Evolutionary conservation across 176 grass and related monocot genomes (phyloP), one percentile per base, ranked within the genome.

Genomic region (Eleusine indica): DNA sequence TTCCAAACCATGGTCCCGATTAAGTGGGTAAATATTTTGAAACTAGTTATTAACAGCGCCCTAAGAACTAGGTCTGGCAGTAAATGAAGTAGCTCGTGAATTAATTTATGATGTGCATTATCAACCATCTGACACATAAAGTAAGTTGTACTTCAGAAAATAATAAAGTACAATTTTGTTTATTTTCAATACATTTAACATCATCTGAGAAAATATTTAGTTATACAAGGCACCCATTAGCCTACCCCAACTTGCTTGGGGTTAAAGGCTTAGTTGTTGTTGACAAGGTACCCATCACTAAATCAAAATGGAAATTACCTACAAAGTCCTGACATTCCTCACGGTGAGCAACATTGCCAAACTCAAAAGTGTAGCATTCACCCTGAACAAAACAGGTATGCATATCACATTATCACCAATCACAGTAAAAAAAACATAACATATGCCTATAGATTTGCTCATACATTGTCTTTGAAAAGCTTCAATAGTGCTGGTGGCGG

Each of bases 391-490:
- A 87, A 66, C 57, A 54, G 10, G 5, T 65, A 81, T 9, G 9
- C 18, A 61, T 37, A 61, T 70, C 52, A 65, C 4, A 66, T 47
- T 57, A 68, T 39, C 37, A 46, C 79, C 39, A 9, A 62, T 38
- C 11, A 37, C 7, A 68, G 22, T 66, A 47, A 86, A 48, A 22
- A 58, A 21, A 82, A 22, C 16, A 47, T 54, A 39, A 29, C 68
- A 57, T 40, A 69, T 60, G 37, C 40, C 15, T 66, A 76, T 78
- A 53, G 81, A 74, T 71, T 80, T 80, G 47, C 17, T 63, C 58
- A 47, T 47, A 93, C 96, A 92, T 93, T 93, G 74, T 95, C 95
- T 87, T 98, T 90, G 39, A 83, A 95, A 89, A 98, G 92, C 71
- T 95, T 98, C 74, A 95, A 76, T 72, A 98, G 3, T 5, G 18